These are phyloP conservation scores for Bipolaris victoriae DNA, from an alignment of 2,329 filamentous ascomycete species.

Conservation along the genomic window DNA sequence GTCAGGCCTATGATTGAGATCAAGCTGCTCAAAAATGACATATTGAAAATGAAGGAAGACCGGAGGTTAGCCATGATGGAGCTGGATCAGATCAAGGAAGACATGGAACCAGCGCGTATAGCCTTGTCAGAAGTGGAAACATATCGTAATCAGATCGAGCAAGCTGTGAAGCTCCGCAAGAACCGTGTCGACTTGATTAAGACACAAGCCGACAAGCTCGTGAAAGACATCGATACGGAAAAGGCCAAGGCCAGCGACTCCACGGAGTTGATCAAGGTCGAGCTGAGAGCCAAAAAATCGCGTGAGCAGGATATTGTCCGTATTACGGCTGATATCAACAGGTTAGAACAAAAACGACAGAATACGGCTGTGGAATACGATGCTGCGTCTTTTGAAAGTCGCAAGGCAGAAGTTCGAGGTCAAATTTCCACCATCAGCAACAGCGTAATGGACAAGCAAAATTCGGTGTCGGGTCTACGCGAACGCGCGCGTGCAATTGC, in stretches of 20 bases:
- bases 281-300: constrained; percentile 51
- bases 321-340: constrained; percentile 60
- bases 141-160: constrained; percentile 66
- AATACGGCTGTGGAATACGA: constrained; percentile 72
- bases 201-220: constrained; percentile 54
- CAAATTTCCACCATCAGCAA: constrained; percentile 59
- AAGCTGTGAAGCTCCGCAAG: constrained; percentile 62
- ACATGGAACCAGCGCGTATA: constrained; percentile 70
- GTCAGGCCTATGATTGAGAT: constrained; percentile 72
- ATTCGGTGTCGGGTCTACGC: constrained; percentile 35
- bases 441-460: constrained; percentile 52
- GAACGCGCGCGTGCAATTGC: constrained; percentile 17
- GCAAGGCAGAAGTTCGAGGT: constrained; percentile 66
- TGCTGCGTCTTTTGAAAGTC: constrained; percentile 70
- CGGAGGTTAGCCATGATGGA: constrained; percentile 63
- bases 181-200: constrained; percentile 63
- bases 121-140: constrained; percentile 72
- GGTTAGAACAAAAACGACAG: constrained; percentile 67
- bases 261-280: constrained; percentile 51
- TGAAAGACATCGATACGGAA: constrained; percentile 39
- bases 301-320: constrained; percentile 41
- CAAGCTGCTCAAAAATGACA: constrained; percentile 58
- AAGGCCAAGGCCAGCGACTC: constrained; percentile 51
- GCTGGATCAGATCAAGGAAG: constrained; percentile 64
- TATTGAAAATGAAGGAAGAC: constrained; percentile 61